Evolutionary conservation across 1,284 basidiomycete genomes (phyloP), one percentile per base, ranked within the genome.

Genomic region (Tilletia indica): DNA sequence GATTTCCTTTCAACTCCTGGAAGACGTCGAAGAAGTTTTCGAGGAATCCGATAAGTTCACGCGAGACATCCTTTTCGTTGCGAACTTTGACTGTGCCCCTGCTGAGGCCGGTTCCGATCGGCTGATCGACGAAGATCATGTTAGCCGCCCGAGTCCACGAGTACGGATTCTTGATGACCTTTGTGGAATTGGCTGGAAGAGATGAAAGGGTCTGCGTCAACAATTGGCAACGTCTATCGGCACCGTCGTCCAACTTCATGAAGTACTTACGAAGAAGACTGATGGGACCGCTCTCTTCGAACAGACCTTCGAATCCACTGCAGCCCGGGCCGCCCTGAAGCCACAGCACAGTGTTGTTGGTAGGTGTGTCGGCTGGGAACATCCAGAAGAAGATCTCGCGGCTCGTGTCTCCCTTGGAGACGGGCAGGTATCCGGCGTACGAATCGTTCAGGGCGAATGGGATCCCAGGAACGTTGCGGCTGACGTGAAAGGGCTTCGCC

Each of bases 91-190:
- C 90, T 8, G 78, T 87, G 4, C 93, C 93, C 75, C 90, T 89
- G 0, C 91, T 90, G 81, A 90, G 93, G 1, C 93, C 93, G 0
- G 91, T 92, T 5, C 91, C 91, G 34, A 93, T 89, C 0, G 92
- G 92, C 78, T 94, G 93, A 78, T 94, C 92, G 4, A 93, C 88
- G 87, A 88, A 93, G 16, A 93, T 85, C n/a, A 93, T 85, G 73
- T 89, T 91, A 1, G 90, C 91, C 21, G 93, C 85, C 78, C 93
- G 93, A 0, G 91, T 91, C 91, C 91, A 93, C 78, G 90, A 90
- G 81, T 88, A 89, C 74, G 90, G 88, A 76, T 93, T 94, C 1
- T 85, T 85, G 0, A 88, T 89, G 0, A 91, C 89, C 70, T 87
- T 87, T 2, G 89, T 89, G 75, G 89, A 88, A 1, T 92, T 92